Evolutionary conservation across 768 basidiomycete species (phyloP), one percentile per base, ranked within the genome.

Genomic region (Cubamyces sp.): DNA sequence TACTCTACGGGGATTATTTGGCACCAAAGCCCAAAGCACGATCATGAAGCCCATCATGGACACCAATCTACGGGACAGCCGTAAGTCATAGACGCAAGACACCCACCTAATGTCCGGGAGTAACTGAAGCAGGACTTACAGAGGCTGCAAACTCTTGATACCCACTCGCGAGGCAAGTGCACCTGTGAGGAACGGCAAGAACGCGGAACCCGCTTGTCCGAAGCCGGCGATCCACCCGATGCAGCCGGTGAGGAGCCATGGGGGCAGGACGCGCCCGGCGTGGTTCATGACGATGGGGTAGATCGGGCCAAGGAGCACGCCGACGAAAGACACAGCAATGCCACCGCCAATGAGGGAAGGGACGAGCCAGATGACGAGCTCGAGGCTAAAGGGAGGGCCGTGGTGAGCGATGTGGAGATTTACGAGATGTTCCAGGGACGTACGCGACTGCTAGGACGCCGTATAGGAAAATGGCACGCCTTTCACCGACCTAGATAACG

Each of bases 291-390:
- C 71, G 50, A 78, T 74, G 3, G 78, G 79, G 64, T 80, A 81
- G 59, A 81, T 74, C 16, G 81, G 82, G 0, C 82, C 83, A 23
- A 85, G 73, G 39, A 82, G 66, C 16, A 85, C 55, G 45, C 87
- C 87, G 42, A 86, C 74, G 40, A 88, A 71, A 2, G 84, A 75
- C 49, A 84, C 79, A 14, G 81, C 77, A 6, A 88, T 74, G 0
- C 83, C 87, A 43, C 79, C 79, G 19, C 79, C 82, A 26, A 85
- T 72, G 46, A 89, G 71, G 5, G 77, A 79, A 0, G 83, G 82
- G 0, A 82, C 82, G 4, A 82, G 73, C 87, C 87, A 88, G 11
- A 88, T 74, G 37, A 82, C 71, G 40, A 88, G 67, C 64, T 87
- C 81, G 26, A 88, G 74, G 15, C 80, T 84, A 61, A 51, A 74